Conservation (phyloP, 1,284 basidiomycete genomes). For the Pulveroboletus sp. region DNA sequence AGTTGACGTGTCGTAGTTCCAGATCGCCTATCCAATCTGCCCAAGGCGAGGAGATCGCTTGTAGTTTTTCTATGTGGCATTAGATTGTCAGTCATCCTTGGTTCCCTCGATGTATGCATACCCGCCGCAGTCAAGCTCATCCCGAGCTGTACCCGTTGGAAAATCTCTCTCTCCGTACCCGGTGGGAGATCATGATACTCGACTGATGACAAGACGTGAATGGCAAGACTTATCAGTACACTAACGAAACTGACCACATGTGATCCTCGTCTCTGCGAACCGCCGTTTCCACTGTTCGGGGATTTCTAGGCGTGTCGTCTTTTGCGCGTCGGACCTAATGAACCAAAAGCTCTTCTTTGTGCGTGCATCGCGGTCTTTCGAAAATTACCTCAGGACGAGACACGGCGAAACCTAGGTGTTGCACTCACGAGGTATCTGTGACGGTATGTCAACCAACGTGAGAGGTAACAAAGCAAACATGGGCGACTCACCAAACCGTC, state of each 20-base stretch:
- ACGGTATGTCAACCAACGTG: constrained; percentile 4
- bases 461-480: background rate
- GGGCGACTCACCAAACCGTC: constrained; percentile 59
- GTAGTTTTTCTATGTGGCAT: constrained; percentile 58
- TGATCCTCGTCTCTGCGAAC: constrained; percentile 57
- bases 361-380: constrained; percentile 47
- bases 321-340: constrained; percentile 47
- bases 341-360: constrained; percentile 64
- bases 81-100: background rate
- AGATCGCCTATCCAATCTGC: constrained; percentile 56
- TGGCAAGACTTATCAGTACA: background rate
- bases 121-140: constrained; percentile 69
- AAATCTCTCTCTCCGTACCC: constrained; percentile 66
- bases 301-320: constrained; percentile 45
- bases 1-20: constrained; percentile 50
- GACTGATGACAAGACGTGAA: constrained; percentile 41
- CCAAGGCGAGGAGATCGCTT: constrained; percentile 66
- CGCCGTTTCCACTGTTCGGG: constrained; percentile 49
- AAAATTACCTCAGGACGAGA: background rate
- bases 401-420: background rate
- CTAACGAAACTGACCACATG: constrained; percentile 52
- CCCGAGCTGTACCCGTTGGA: constrained; percentile 76
- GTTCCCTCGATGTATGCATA: constrained; percentile 25
- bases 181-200: constrained; percentile 54
- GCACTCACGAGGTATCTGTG: constrained; percentile 53